A percentile compares a stretch with the other conserved stretches of the same genome.
These are phyloP conservation scores for Yamadazyma sp. DNA, from an alignment of 805 yeast genomes.

Conservation along the genomic window DNA sequence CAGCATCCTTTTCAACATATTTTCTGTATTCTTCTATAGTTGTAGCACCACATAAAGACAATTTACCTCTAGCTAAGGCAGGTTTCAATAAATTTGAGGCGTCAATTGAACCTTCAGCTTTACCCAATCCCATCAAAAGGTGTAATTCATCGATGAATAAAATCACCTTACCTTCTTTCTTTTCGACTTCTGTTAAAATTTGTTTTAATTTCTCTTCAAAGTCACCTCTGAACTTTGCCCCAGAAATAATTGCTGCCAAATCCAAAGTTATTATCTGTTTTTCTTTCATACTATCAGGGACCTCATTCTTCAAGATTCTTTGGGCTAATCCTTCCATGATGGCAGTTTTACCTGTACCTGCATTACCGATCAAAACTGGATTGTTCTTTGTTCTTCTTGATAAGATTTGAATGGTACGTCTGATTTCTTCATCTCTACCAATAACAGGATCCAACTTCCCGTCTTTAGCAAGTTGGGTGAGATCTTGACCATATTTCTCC, in stretches of 20 bases:
- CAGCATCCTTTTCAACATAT: constrained; percentile 94
- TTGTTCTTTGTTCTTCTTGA: constrained; percentile 93
- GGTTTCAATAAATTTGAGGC: constrained; percentile 94
- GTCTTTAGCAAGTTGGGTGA: constrained; percentile 80
- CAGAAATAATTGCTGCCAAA: constrained; percentile 84
- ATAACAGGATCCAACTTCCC: constrained; percentile 96
- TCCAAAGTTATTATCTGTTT: constrained; percentile 83
- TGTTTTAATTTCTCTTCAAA: constrained; percentile 86
- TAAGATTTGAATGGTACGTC: constrained; percentile 87
- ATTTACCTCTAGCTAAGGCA: constrained; percentile 85
- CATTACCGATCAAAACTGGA: constrained; percentile 92
- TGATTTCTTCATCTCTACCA: constrained; percentile 93
- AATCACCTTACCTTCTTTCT: constrained; percentile 69
- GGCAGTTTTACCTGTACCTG: constrained; percentile 98
- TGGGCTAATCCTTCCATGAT: constrained; percentile 96
- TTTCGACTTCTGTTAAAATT: constrained; percentile 80
- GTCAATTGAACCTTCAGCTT: constrained; percentile 92
- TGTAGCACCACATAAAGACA: constrained; percentile 95
- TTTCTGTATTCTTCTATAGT: constrained; percentile 90
- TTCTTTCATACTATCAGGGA: constrained; percentile 89
- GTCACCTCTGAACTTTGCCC: constrained; percentile 95
- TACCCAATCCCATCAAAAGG: constrained; percentile 84
- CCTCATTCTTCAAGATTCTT: constrained; percentile 85
- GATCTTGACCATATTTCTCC: constrained; percentile 79
- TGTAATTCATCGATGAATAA: constrained; percentile 91